Base-by-base conservation (phyloP, 2,329 filamentous ascomycete genomes). In the Plectosphaerella plurivora region DNA sequence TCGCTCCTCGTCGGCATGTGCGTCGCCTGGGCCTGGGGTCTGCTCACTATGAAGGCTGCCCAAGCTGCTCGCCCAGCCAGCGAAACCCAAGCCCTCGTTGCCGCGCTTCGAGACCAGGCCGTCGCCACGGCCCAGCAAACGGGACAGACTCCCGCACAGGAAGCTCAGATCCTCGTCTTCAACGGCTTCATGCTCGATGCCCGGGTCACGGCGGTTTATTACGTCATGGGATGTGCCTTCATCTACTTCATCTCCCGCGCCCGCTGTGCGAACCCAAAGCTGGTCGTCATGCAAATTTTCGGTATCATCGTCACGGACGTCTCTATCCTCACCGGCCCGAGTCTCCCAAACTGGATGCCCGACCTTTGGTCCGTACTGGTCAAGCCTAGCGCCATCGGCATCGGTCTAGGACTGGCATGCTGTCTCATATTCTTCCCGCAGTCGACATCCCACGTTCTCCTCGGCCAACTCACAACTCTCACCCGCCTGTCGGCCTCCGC, bases 11-110 rank as follows among this genome's bases (percentile, higher is more conserved):
- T 77, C 2, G 76, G 76, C 16, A 74, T 78, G 60, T 71, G 66
- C 33, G 58, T 76, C 0, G 75, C 69, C 5, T 78, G 76, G 75
- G 73, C 66, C 5, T 79, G 76, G 76, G 76, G 76, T 4, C 63
- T 76, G 2, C 62, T 78, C 45, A 64, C 68, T 0, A 78, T 76
- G 74, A 75, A 76, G 53, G 75, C 74, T 2, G 76, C 75, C 3
- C 54, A 69, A 9, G 72, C 74, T 1, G 68, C 69, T 2, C 64
- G 76, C 14, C 66, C 75, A 2, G 64, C 63, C 4, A 60, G 65
- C 0, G 69, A 72, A 8, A 73, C 69, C 0, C 64, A 70, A 47
- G 64, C 65, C 1, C 58, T 54, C 46, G 52, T 72, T 4, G 60
- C 60, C 8, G 60, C 64, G 1, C 59, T 79, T 22, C 65, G 68